Base-by-base conservation (phyloP, 306 rosid species). In the Castanea sativa region DNA sequence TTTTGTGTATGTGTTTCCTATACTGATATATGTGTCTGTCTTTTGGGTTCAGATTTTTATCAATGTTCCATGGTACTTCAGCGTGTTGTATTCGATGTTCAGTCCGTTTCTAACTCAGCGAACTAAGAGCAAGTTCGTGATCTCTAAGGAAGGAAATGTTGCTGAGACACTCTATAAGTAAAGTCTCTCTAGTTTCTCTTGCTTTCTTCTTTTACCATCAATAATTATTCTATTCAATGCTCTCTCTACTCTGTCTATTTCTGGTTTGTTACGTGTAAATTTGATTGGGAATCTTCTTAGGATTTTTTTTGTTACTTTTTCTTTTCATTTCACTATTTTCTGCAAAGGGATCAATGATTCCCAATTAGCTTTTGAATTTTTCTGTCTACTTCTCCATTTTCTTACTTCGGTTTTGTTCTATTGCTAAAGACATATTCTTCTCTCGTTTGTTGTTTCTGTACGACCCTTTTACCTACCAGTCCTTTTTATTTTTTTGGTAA, bases 31-130 rank as follows among this genome's bases (percentile, higher is more conserved):
- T 35, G 52, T 63, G 32, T 52, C 9, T 74, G 4, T 77, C 61
- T 65, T 65, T 15, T 19, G 80, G 29, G 58, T 55, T 58, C 84
- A 95, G 99, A 86, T 95, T 87, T 95, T 95, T 89, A 86, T 95
- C 90, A 95, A 95, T 79, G 99, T 95, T 38, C 98, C 98, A 0
- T 95, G 99, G 99, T 95, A 95, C 90, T 95, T 95, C 85, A 95
- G 96, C 79, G 67, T 93, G 84, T 71, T 93, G 88, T 93, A 95
- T 74, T 95, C 99, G 3, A 84, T 95, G 90, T 91, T 95, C 76
- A 93, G 97, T 81, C 98, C 99, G 1, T 95, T 95, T 82, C 83
- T 95, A 73, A 95, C 99, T 41, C 99, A 95, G 76, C 82, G 99
- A 68, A 95, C 97, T 1, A 95, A 95, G 86, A 93, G 98, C 97